phyloP scores from a whole-genome alignment of 192 early-diverging fungal genomes.

The Coemansia sp. region DNA sequence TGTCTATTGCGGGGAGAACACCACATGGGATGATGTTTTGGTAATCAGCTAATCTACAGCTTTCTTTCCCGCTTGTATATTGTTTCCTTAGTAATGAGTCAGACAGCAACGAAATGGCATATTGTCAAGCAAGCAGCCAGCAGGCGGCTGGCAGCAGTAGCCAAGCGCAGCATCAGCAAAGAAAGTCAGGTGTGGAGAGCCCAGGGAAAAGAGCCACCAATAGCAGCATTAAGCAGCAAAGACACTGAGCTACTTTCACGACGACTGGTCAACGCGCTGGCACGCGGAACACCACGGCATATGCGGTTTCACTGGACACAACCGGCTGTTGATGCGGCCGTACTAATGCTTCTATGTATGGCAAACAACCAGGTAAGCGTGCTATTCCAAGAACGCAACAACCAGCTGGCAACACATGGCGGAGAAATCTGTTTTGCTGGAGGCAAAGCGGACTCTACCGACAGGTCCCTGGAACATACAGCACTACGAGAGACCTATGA shows the following conservation, averaged over 20 bases:
- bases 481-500: constrained; percentile 80
- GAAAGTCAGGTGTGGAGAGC: background rate
- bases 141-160: no score
- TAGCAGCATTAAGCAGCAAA: constrained; percentile 17
- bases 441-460: constrained; percentile 65
- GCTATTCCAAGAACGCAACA: constrained; percentile 74
- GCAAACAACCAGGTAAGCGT: constrained; percentile 62
- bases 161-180: background rate
- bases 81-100: no score
- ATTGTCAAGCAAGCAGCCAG: no score
- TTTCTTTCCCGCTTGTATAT: no score
- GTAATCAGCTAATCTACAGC: no score
- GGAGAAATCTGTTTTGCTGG: constrained; percentile 82
- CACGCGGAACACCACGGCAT: constrained; percentile 3
- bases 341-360: constrained; percentile 61
- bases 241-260: constrained; percentile 13
- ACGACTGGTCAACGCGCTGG: constrained; percentile 17
- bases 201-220: constrained; percentile 7
- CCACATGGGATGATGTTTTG: no score
- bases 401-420: constrained; percentile 63
- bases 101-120: no score
- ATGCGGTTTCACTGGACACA: constrained; percentile 19
- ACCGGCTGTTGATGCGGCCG: constrained; percentile 24
- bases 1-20: no score
- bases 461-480: constrained; percentile 58